Evolutionary conservation across 2,329 filamentous ascomycete species (phyloP).

Genomic region (Colletotrichum limetticola): DNA sequence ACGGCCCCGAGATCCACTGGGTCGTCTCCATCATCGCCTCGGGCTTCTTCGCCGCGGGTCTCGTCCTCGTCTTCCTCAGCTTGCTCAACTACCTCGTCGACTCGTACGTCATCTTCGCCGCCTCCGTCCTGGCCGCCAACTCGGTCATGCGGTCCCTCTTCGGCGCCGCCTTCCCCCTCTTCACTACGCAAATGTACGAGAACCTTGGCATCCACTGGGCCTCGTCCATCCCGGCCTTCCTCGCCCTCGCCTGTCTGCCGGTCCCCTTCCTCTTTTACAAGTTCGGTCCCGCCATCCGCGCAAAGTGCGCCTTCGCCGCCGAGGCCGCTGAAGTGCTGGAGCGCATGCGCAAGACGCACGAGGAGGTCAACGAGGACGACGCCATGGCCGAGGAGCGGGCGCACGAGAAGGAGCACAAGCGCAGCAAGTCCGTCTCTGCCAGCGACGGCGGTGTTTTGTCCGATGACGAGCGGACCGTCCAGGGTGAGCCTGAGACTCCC

Average conservation of each 20-base stretch:
- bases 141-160: constrained; percentile 78
- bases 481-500: constrained; percentile 15
- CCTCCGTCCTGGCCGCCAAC: constrained; percentile 79
- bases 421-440: not conserved
- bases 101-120: constrained; percentile 73
- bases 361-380: constrained; percentile 30
- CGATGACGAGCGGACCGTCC: constrained; percentile 33
- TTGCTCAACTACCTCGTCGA: constrained; percentile 68
- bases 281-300: constrained; percentile 66
- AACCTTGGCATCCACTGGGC: constrained; percentile 81
- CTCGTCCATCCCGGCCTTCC: constrained; percentile 77
- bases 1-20: constrained; percentile 60
- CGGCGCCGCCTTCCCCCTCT: constrained; percentile 78
- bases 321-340: constrained; percentile 70
- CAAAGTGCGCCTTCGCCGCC: constrained; percentile 65
- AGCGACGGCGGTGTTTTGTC: constrained; percentile 23
- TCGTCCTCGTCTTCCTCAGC: constrained; percentile 65
- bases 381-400: constrained; percentile 32
- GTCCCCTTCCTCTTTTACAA: constrained; percentile 82
- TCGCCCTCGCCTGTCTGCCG: constrained; percentile 76
- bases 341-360: constrained; percentile 47
- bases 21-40: constrained; percentile 53
- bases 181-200: constrained; percentile 70
- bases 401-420: constrained; percentile 30
- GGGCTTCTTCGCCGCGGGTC: constrained; percentile 47